Evolutionary conservation across 2,329 filamentous ascomycete genomes (phyloP).

Genomic region (Epichloe hybrida): DNA sequence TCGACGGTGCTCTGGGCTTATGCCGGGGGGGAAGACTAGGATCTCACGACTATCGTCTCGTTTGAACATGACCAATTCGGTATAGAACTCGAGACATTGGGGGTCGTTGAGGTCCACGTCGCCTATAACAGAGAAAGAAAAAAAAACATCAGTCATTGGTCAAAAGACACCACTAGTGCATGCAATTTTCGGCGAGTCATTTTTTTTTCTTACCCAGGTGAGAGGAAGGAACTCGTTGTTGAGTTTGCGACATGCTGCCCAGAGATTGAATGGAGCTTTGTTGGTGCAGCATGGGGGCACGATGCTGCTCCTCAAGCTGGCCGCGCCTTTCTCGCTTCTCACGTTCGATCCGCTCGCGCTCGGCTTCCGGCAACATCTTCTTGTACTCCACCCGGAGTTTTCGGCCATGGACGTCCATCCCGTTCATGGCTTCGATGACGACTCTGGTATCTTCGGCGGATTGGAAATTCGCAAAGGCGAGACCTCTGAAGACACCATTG

Average conservation of each 20-base stretch:
- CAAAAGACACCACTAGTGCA: neutral
- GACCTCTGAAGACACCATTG: slow-evolving; percentile 86
- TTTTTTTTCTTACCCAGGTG: slow-evolving; percentile 27
- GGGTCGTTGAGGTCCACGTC: slow-evolving; percentile 89
- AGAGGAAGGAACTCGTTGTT: slow-evolving; percentile 29
- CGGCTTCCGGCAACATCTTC: slow-evolving; percentile 94
- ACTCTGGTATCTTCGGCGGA: slow-evolving; percentile 84
- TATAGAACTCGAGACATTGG: slow-evolving; percentile 75
- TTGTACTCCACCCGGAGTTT: slow-evolving; percentile 97
- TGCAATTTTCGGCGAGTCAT: neutral
- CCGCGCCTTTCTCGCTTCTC: slow-evolving; percentile 94
- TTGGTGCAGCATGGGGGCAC: slow-evolving; percentile 61
- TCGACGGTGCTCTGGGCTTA: slow-evolving; percentile 72
- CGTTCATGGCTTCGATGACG: slow-evolving; percentile 90
- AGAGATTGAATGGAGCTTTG: slow-evolving; percentile 81
- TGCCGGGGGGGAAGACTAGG: slow-evolving; percentile 67
- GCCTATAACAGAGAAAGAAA: slow-evolving; percentile 17
- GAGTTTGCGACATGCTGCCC: slow-evolving; percentile 49
- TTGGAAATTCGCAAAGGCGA: slow-evolving; percentile 97
- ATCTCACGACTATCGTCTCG: slow-evolving; percentile 65
- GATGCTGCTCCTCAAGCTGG: slow-evolving; percentile 93
- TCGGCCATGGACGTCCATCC: slow-evolving; percentile 85
- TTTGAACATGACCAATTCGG: slow-evolving; percentile 79
- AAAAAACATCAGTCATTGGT: neutral
- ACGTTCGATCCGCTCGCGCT: slow-evolving; percentile 88